phyloP scores from a whole-genome alignment of 2,329 filamentous ascomycete species.

The Hyphodiscus sp. region DNA sequence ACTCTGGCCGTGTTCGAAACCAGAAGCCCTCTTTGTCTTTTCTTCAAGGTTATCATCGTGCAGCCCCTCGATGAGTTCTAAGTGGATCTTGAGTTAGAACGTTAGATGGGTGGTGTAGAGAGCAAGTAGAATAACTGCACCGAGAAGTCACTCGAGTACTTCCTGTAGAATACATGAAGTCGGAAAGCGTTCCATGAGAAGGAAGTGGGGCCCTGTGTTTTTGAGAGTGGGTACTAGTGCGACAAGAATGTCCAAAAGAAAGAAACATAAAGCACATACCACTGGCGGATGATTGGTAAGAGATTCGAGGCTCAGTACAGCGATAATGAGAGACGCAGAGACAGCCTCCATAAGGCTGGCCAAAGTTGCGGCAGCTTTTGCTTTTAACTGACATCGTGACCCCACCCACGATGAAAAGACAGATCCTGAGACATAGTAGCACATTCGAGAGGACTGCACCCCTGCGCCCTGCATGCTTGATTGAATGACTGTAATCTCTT shows the following conservation, averaged over 20 bases:
- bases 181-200: too few species aligned
- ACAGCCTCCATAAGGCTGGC: constrained; percentile 66
- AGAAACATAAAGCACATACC: not conserved
- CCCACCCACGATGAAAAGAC: constrained; percentile 69
- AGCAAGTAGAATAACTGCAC: constrained; percentile 64
- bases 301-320: constrained; percentile 43
- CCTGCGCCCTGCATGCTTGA: constrained; percentile 96
- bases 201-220: too few species aligned
- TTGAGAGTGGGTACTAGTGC: too few species aligned
- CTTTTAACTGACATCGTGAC: constrained; percentile 67
- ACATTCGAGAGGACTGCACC: constrained; percentile 94
- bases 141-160: constrained; percentile 41
- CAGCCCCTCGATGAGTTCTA: constrained; percentile 60
- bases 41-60: constrained; percentile 9
- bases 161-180: too few species aligned
- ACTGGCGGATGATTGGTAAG: not conserved
- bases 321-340: constrained; percentile 72
- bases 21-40: constrained; percentile 13
- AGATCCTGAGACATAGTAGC: constrained; percentile 71
- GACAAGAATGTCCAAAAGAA: too few species aligned
- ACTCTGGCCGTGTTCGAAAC: constrained; percentile 19
- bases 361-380: constrained; percentile 73
- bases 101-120: constrained; percentile 72
- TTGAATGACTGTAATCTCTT: constrained; percentile 94
- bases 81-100: constrained; percentile 73